Base-by-base conservation (phyloP, 768 basidiomycete species). In the Kwoniella mangroviensis region DNA sequence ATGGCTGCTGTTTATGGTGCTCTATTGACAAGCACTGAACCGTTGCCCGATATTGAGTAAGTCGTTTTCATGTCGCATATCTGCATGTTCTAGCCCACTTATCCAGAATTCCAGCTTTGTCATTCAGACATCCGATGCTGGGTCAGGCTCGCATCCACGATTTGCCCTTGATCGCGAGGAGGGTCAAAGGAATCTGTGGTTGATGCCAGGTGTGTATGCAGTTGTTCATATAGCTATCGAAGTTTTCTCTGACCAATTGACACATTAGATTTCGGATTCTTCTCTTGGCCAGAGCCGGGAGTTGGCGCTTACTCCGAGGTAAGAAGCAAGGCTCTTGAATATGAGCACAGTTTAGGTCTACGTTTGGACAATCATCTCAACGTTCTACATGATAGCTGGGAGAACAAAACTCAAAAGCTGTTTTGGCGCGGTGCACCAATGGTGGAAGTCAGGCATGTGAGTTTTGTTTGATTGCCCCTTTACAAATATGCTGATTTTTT, bases 241-340 rank as follows among this genome's bases (percentile, higher is more conserved):
- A n/a, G 53, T 12, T 24, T 21, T 54, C 53, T 34, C 53, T n/a
- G 24, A 54, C 53, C 11, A 54, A 54, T 19, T 54, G 24, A n/a
- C 21, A n/a, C 21, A 22, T 22, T 54, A 72, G 75, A 76, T 55
- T 75, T 75, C 62, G 75, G 72, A 17, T 75, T 76, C 68, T 76
- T 65, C 62, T 73, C 74, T 19, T 77, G 76, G 76, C 76, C 76
- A 9, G 76, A 77, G 63, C 76, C 74, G 42, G 69, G 73, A 60
- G 63, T 71, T 21, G 63, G 71, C 56, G 56, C 71, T 24, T 75
- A 71, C 56, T 51, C 63, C 21, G 71, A 72, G 26, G 65, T 76
- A 4, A 55, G 75, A 42, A 21, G 58, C 26, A 41, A 73, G 45
- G 59, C 75, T 4, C 41, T 74, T 1, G 71, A 67, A 15, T 67